Evolutionary conservation across 2,329 filamentous ascomycete genomes (phyloP).

Genomic region (Stemphylium lycopersici): DNA sequence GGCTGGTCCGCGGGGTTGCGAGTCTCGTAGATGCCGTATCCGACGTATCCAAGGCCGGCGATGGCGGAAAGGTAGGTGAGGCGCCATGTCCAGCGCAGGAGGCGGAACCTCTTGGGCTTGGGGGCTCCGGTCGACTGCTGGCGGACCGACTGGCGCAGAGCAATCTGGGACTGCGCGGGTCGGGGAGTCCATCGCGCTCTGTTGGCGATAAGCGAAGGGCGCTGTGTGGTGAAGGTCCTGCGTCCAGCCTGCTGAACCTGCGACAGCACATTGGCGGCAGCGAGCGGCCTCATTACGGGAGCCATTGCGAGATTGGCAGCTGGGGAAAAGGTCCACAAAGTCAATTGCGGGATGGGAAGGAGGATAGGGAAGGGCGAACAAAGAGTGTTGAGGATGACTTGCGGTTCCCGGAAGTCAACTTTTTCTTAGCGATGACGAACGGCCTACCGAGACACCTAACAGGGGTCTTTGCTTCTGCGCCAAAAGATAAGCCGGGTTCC

Average conservation of each 20-base stretch:
- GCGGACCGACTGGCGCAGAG: conserved; percentile 45
- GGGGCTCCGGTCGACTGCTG: conserved; percentile 40
- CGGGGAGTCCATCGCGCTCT: conserved; percentile 44
- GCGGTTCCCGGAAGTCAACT: conserved; percentile 25
- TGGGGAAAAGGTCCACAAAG: conserved; percentile 11
- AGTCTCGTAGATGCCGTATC: conserved; percentile 82
- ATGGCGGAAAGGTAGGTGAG: conserved; percentile 77
- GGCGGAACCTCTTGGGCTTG: conserved; percentile 60
- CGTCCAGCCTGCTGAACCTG: conserved; percentile 45
- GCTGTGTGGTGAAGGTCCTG: conserved; percentile 43
- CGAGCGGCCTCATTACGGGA: conserved; percentile 46
- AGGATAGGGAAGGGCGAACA: conserved; percentile 12
- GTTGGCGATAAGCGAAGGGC: conserved; percentile 43
- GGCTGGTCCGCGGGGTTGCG: conserved; percentile 82
- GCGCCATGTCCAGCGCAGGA: conserved; percentile 83
- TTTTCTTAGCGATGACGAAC: conserved; percentile 40
- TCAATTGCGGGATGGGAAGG: conserved; percentile 14
- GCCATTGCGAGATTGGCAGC: conserved; percentile 37
- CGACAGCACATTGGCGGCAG: conserved; percentile 36
- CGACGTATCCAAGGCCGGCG: conserved; percentile 71
- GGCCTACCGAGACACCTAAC: conserved; percentile 12
- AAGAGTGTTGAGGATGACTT: conserved; percentile 20
- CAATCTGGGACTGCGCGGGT: conserved; percentile 42
- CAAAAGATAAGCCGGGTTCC: conserved; percentile 23
- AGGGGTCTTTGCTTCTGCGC: conserved; percentile 14